Base-by-base conservation (phyloP, 495 filamentous ascomycete species). In the Penicillium argentinense region DNA sequence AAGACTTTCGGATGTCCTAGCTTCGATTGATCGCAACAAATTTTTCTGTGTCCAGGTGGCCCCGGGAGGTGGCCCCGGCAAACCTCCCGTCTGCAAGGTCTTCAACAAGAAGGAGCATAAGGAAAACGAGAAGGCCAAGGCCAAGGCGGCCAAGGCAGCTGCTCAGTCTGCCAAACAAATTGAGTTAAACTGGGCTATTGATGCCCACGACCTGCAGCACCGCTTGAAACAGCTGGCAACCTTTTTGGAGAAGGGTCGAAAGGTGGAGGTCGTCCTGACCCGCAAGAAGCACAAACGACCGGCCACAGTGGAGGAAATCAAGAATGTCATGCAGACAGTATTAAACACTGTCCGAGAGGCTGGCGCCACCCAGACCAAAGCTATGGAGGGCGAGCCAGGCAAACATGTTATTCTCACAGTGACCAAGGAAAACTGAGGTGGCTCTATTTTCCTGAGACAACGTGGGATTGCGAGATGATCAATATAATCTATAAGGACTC, bases 111-210 rank as follows among this genome's bases (percentile, higher is more conserved):
- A 68, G 24, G 67, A 67, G 2, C 38, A 70, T 19, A 63, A 62
- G 14, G 64, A 73, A 29, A 57, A 64, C 9, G 71, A 76, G 48
- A 59, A 67, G 19, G 67, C 61, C n/a, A 68, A 63, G 45, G 65
- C 62, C 13, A 75, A 75, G 36, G 59, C 62, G 5, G 61, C 64
- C 0, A 68, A 69, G 28, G 52, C 54, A 9, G n/a, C 50, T 11
- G 70, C 65, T 36, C 41, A 27, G 9, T 34, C 55, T 9, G 50
- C 61, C 5, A 95, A 96, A 72, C 81, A 86, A 59, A 59, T 96
- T 12, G 90, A 95, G 69, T 18, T 96, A 49, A 89, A 89, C 64
- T 96, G 90, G 90, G 81, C 85, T 19, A 90, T 92, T 51, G 82
- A 81, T 42, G 51, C 60, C 8, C 72, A 87, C 63, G 87, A 91